phyloP scores from a whole-genome alignment of 345 rosid genomes.

The Melaleuca alternifolia region DNA sequence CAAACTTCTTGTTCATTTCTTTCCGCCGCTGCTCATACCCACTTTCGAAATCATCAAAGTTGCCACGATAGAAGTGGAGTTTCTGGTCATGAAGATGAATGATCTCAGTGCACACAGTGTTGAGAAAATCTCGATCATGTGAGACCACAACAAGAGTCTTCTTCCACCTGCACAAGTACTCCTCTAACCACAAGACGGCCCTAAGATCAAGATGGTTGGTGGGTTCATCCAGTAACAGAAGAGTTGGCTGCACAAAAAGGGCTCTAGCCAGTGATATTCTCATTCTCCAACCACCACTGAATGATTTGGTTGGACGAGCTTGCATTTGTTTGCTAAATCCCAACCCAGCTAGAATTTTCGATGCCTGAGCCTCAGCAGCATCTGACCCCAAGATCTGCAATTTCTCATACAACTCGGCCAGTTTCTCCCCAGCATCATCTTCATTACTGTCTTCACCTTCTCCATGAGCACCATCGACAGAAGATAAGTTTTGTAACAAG shows the following conservation, averaged over 20 bases:
- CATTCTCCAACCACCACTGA: conserved; percentile 99
- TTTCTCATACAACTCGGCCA: conserved; percentile 73
- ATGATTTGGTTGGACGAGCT: conserved; percentile 61
- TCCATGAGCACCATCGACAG: conserved; percentile 11
- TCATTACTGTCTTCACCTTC: conserved; percentile 20
- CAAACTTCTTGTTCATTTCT: conserved; percentile 82
- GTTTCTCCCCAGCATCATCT: conserved; percentile 79
- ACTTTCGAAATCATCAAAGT: conserved; percentile 69
- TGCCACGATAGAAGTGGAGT: conserved; percentile 81
- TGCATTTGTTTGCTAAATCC: conserved; percentile 94
- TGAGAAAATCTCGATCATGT: conserved; percentile 92
- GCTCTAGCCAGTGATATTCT: conserved; percentile 93
- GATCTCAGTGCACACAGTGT: conserved; percentile 79
- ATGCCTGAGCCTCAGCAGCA: conserved; percentile 93
- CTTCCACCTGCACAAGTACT: conserved; percentile 85
- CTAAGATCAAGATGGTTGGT: conserved; percentile 95
- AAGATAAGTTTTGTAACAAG: conserved; percentile 33
- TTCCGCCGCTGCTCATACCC: conserved; percentile 90
- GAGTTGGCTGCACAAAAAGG: conserved; percentile 90
- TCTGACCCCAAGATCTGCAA: conserved; percentile 85
- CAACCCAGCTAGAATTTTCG: conserved; percentile 92
- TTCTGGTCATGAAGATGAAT: conserved; percentile 85
- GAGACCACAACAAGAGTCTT: conserved; percentile 92
- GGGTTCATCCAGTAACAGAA: conserved; percentile 84
- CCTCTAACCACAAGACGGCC: conserved; percentile 95